Evolutionary conservation across 768 basidiomycete genomes (phyloP), one percentile per base, ranked within the genome.

Genomic region (Boletus eberwhitei): DNA sequence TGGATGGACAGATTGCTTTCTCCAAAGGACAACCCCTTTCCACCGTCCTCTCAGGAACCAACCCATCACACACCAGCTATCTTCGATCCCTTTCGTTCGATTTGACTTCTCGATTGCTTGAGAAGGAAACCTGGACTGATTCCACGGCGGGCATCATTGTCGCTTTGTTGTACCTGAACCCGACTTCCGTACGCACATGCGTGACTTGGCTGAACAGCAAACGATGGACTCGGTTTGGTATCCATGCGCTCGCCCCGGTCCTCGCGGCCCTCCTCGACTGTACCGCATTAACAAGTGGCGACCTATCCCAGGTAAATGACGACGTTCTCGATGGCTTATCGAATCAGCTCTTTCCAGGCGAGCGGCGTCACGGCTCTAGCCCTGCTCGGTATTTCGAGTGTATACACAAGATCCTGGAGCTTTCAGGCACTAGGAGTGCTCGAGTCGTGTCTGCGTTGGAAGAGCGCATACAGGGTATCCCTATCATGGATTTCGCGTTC

Each of bases 261-360:
- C 43, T 85, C 7, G 69, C 74, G 45, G 77, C 80, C 7, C 76
- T 80, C 50, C 64, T 84, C n/a, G 82, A 85, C 24, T 62, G 69
- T 31, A 57, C 55, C 11, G 61, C 57, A n/a, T 44, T 62, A 22
- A 60, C 58, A 3, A 14, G 58, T 2, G 56, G 58, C 9, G 51
- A 66, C 31, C n/a, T 72, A 39, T 59, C 62, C 2, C 47, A 53
- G 16, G 50, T 62, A 1, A 54, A 70, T 16, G 52, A 59, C 32
- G 63, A 67, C 9, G 41, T 64, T 19, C 75, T 78, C 67, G n/a
- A 56, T 1, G 57, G 58, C 12, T 66, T 74, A 34, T 50, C 79
- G 29, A 45, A 67, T 2, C 65, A 31, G 9, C 59, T 71, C 16
- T 59, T 68, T 26, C 45, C 31, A 3, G n/a, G 41, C 4, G 53